These are phyloP conservation scores for Berkeleyomyces rouxiae DNA, from an alignment of 2,329 filamentous ascomycete genomes.

Conservation along the genomic window DNA sequence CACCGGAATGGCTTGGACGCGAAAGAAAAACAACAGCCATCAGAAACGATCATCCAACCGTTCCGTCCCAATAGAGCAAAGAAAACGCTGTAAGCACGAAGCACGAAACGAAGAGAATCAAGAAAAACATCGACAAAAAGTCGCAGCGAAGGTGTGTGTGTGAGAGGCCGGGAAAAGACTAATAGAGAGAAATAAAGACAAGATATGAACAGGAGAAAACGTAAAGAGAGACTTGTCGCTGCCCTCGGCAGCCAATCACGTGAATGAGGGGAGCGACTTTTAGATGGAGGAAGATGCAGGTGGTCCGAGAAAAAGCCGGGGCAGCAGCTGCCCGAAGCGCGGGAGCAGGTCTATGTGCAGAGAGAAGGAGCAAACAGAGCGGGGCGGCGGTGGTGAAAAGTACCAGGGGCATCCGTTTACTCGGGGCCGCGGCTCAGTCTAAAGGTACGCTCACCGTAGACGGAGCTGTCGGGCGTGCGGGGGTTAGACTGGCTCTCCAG, in stretches of 20 bases:
- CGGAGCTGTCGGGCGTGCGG: slow-evolving; percentile 8
- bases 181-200: background rate
- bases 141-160: background rate
- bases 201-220: background rate
- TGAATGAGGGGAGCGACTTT: background rate
- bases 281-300: background rate
- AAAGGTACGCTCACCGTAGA: slow-evolving; percentile 7
- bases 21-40: background rate
- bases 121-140: background rate
- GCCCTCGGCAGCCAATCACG: background rate
- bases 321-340: background rate
- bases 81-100: background rate
- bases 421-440: slow-evolving; percentile 10
- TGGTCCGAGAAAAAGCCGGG: too few species aligned
- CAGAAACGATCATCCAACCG: slow-evolving; percentile 3
- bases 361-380: background rate
- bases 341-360: background rate
- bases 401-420: background rate
- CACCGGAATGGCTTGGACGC: background rate
- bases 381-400: background rate
- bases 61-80: background rate
- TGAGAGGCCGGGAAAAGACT: background rate
- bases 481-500: slow-evolving; percentile 7
- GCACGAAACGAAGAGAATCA: background rate
- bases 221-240: background rate